phyloP scores from a whole-genome alignment of 441 rosid species.

The Theobroma grandiflorum region DNA sequence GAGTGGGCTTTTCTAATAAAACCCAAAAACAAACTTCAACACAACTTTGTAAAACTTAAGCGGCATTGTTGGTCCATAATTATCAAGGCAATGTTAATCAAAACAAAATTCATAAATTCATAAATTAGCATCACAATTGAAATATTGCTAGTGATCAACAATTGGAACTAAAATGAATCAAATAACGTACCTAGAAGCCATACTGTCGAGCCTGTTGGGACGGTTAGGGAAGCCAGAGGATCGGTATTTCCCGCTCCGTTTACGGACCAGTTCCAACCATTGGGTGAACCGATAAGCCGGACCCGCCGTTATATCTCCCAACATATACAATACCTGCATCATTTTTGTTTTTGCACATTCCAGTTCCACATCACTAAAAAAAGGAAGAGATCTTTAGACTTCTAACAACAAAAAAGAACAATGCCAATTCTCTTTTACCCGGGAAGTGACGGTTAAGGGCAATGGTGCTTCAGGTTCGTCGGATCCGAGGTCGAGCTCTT shows the following conservation, averaged over 20 bases:
- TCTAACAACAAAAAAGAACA: not conserved
- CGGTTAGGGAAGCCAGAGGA: conserved; percentile 95
- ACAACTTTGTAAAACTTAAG: not conserved
- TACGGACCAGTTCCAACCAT: conserved; percentile 99
- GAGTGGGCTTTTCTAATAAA: not conserved
- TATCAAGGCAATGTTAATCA: not conserved
- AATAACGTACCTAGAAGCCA: conserved; percentile 57
- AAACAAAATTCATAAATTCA: not conserved
- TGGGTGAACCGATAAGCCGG: conserved; percentile 87
- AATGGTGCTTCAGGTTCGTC: conserved; percentile 82
- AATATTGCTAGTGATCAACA: not conserved
- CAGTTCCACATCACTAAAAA: not conserved
- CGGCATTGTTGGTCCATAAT: not conserved
- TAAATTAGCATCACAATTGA: not conserved
- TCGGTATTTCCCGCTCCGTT: conserved; percentile 77
- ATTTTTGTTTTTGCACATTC: not conserved
- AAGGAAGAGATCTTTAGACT: not conserved
- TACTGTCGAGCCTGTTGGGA: conserved; percentile 52
- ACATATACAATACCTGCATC: conserved; percentile 92
- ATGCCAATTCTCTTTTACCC: conserved; percentile 51
- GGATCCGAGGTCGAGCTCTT: conserved; percentile 64
- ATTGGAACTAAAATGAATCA: conserved; percentile 1
- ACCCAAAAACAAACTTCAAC: not conserved
- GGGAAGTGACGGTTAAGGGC: conserved; percentile 93
- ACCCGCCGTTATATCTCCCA: conserved; percentile 96